A percentile compares a stretch with the other conserved stretches of the same genome.
phyloP scores from a whole-genome alignment of 805 yeast genomes.

The Yarrowia keelungensis region DNA sequence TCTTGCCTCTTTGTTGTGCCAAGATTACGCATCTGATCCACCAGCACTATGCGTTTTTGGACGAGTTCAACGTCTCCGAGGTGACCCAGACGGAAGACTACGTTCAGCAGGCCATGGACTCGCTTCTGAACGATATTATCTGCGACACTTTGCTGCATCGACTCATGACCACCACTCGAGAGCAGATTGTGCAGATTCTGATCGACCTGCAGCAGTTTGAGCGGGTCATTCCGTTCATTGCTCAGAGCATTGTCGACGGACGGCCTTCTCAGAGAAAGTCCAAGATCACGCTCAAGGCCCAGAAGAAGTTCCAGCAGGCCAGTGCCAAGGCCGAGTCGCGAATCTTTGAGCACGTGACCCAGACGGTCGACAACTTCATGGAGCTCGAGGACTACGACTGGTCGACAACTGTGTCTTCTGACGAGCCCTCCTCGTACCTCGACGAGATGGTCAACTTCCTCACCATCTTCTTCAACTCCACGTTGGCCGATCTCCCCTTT shows the following conservation, averaged over 20 bases:
- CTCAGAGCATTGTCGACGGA: constrained; percentile 52
- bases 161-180: constrained; percentile 77
- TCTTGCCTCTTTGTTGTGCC: constrained; percentile 86
- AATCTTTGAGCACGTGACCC: constrained; percentile 81
- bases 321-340: constrained; percentile 78
- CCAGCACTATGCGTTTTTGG: constrained; percentile 68
- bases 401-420: constrained; percentile 60
- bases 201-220: constrained; percentile 88
- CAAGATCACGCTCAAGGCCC: constrained; percentile 59
- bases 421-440: constrained; percentile 74
- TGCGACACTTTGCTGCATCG: constrained; percentile 66
- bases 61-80: constrained; percentile 63
- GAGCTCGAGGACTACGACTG: constrained; percentile 89
- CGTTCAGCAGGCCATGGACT: constrained; percentile 67
- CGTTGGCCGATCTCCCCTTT: constrained; percentile 80
- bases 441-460: constrained; percentile 85
- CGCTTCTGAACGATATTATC: constrained; percentile 70
- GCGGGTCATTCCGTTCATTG: constrained; percentile 72
- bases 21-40: constrained; percentile 70
- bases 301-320: constrained; percentile 62
- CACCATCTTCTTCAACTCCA: constrained; percentile 83
- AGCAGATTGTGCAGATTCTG: constrained; percentile 86
- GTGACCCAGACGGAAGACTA: constrained; percentile 66
- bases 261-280: constrained; percentile 51
- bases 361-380: constrained; percentile 76